These are phyloP conservation scores for Zymoseptoria crescenta DNA, from an alignment of 2,329 filamentous ascomycete genomes.

Conservation along the genomic window DNA sequence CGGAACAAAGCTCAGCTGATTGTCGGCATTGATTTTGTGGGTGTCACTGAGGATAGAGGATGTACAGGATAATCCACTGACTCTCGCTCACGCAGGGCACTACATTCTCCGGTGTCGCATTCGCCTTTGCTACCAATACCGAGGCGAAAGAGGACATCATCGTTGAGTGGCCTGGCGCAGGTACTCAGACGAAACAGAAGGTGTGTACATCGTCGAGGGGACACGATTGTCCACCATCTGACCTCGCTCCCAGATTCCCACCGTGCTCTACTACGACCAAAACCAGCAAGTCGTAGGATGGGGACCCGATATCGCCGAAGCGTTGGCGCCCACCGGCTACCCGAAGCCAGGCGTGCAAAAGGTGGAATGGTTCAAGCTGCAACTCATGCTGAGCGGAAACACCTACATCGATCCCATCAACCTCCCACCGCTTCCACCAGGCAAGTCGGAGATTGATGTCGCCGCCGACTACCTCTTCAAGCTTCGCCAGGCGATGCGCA, in stretches of 20 bases:
- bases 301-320: conserved; percentile 96
- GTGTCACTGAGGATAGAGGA: conserved; percentile 23
- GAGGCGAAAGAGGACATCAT: conserved; percentile 98
- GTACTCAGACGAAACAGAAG: conserved; percentile 98
- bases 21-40: conserved; percentile 96
- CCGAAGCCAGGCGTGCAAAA: conserved; percentile 97
- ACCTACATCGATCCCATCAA: conserved; percentile 99
- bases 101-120: conserved; percentile 95
- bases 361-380: conserved; percentile 99
- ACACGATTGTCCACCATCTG: conserved; percentile 8
- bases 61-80: background rate
- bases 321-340: conserved; percentile 90
- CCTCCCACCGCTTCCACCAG: conserved; percentile 88
- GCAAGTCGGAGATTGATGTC: conserved; percentile 98
- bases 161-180: conserved; percentile 95
- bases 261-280: conserved; percentile 98
- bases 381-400: conserved; percentile 97
- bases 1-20: conserved; percentile 95
- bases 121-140: conserved; percentile 87
- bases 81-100: conserved; percentile 58
- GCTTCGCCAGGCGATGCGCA: conserved; percentile 91
- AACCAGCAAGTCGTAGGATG: conserved; percentile 99
- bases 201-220: conserved; percentile 54
- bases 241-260: conserved; percentile 65
- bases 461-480: conserved; percentile 99